Percentiles rank a stretch among this genome's conserved stretches.
Evolutionary conservation across 169 alveolate genomes (phyloP).

Genomic region (Cryptosporidium baileyi): DNA sequence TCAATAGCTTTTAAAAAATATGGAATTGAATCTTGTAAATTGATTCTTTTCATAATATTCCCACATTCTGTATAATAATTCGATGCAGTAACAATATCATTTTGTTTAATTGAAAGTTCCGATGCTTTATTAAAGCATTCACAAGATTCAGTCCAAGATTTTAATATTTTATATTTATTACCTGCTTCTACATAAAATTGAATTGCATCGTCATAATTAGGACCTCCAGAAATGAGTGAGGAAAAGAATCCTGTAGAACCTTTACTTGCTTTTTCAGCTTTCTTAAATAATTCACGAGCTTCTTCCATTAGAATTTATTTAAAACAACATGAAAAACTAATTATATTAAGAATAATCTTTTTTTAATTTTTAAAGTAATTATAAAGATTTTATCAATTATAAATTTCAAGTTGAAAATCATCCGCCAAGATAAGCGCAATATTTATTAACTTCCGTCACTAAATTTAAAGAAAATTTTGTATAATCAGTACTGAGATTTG

Average conservation of each 20-base stretch:
- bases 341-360: not conserved
- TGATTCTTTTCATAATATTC: conserved; percentile 16
- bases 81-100: conserved; percentile 28
- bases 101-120: conserved; percentile 54
- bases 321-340: not conserved
- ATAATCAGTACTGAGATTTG: not conserved
- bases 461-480: not conserved
- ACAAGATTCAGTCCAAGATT: conserved; percentile 69
- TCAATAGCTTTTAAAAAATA: conserved; percentile 74
- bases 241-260: conserved; percentile 72
- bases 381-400: not conserved
- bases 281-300: conserved; percentile 65
- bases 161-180: conserved; percentile 74
- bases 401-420: too few species aligned
- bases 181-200: conserved; percentile 78
- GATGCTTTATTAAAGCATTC: conserved; percentile 56
- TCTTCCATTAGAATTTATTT: conserved; percentile 12
- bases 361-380: not conserved
- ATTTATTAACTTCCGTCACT: not conserved
- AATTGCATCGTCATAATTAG: conserved; percentile 75
- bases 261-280: conserved; percentile 73
- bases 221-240: conserved; percentile 73
- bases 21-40: conserved; percentile 21
- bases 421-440: not conserved
- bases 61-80: conserved; percentile 68